Evolutionary conservation across 2,329 filamentous ascomycete species (phyloP).

Genomic region (Aureobasidium sp.): DNA sequence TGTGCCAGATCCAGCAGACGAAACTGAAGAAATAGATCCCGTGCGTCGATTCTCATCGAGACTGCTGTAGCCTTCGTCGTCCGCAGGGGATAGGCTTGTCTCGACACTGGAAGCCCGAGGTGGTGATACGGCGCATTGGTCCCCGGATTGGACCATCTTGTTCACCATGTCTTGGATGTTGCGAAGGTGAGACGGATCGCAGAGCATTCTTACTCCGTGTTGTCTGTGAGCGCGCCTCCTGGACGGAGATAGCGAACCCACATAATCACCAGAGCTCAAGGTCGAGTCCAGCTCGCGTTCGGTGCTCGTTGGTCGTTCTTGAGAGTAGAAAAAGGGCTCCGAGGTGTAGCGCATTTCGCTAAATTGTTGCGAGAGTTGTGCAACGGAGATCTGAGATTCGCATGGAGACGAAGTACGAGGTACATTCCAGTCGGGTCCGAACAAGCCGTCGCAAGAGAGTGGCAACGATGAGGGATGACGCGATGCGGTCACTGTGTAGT

Average conservation of each 20-base stretch:
- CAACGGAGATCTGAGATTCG: constrained; percentile 27
- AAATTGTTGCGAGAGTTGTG: constrained; percentile 30
- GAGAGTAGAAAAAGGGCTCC: constrained; percentile 15
- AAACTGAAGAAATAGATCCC: constrained; percentile 15
- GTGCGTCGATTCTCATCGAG: constrained; percentile 17
- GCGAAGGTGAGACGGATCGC: constrained; percentile 29
- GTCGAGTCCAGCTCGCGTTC: background rate
- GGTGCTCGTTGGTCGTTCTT: constrained; percentile 10
- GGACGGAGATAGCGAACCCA: background rate
- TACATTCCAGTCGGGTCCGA: constrained; percentile 23
- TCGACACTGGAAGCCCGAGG: constrained; percentile 8
- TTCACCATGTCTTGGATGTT: constrained; percentile 33
- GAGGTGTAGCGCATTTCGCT: constrained; percentile 29
- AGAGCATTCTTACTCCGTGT: constrained; percentile 23
- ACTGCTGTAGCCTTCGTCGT: constrained; percentile 18
- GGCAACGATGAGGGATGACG: constrained; percentile 24
- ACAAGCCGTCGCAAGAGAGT: constrained; percentile 24
- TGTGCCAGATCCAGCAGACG: background rate
- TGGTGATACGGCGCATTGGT: constrained; percentile 29
- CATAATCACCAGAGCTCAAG: background rate
- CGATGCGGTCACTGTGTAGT: constrained; percentile 35
- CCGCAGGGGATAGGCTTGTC: background rate
- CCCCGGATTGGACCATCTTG: constrained; percentile 31
- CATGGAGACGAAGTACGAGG: constrained; percentile 28
- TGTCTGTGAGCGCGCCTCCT: constrained; percentile 5